These are phyloP conservation scores for Penicillium sp. DNA, from an alignment of 2,329 filamentous ascomycete species.

Conservation along the genomic window DNA sequence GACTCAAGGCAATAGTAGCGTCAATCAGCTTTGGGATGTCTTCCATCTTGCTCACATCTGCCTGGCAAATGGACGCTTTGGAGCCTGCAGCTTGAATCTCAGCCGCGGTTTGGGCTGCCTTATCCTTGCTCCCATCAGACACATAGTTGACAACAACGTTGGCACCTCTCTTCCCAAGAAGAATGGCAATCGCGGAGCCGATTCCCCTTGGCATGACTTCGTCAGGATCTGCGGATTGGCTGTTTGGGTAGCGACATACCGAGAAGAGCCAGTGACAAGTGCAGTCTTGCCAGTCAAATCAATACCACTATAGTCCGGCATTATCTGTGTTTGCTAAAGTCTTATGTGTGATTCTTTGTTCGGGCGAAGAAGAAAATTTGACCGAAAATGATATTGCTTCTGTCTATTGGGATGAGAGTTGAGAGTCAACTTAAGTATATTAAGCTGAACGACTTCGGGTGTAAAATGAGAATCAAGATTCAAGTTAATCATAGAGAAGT, in stretches of 20 bases:
- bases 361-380: no score
- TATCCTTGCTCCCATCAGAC: slow-evolving; percentile 5
- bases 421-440: no score
- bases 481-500: no score
- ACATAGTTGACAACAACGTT: slow-evolving; percentile 68
- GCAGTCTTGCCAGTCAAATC: slow-evolving; percentile 29
- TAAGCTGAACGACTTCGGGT: no score
- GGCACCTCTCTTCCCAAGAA: slow-evolving; percentile 65
- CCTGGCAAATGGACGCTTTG: slow-evolving; percentile 11
- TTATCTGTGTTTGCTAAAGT: no score
- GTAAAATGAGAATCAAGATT: no score
- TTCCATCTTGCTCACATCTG: slow-evolving; percentile 10
- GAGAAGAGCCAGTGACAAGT: slow-evolving; percentile 42
- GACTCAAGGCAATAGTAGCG: slow-evolving; percentile 10
- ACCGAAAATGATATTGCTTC: no score
- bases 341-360: no score
- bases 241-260: no score
- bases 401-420: no score
- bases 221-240: neutral
- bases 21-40: slow-evolving; percentile 12
- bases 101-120: slow-evolving; percentile 5
- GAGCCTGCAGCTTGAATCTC: slow-evolving; percentile 6
- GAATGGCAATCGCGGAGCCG: slow-evolving; percentile 65
- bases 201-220: slow-evolving; percentile 56
- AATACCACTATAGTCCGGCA: neutral